Percentiles rank a stretch among this genome's conserved stretches.
These are phyloP conservation scores for Globisporangium spinosum DNA, from an alignment of 352 stramenopile genomes.

Conservation along the genomic window DNA sequence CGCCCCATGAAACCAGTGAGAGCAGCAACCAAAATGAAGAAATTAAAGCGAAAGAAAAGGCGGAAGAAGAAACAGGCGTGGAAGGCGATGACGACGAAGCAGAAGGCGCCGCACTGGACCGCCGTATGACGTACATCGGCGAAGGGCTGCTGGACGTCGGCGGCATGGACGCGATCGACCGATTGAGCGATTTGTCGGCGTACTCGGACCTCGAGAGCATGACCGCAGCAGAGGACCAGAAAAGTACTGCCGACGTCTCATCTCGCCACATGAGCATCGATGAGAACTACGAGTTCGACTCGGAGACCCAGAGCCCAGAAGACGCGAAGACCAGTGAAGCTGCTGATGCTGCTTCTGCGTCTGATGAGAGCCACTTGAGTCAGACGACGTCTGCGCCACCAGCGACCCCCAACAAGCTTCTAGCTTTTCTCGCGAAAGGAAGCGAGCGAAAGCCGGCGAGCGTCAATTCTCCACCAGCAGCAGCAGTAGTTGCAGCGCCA, in stretches of 20 bases:
- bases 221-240: not conserved
- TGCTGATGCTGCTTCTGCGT: not conserved
- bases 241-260: not conserved
- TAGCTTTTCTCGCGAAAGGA: constrained; percentile 38
- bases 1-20: not conserved
- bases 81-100: not conserved
- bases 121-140: constrained; percentile 63
- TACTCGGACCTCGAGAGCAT: constrained; percentile 27
- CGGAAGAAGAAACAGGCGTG: not conserved
- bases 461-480: not conserved
- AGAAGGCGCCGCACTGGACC: constrained; percentile 18
- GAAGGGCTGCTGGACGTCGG: constrained; percentile 49
- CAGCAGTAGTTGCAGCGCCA: not conserved
- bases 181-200: constrained; percentile 37
- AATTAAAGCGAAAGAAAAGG: not conserved
- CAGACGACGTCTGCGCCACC: not conserved
- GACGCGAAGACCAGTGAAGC: not conserved
- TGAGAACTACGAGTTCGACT: constrained; percentile 3
- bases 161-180: constrained; percentile 49
- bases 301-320: not conserved
- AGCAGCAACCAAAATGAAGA: not conserved
- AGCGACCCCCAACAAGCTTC: constrained; percentile 32
- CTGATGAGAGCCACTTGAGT: not conserved
- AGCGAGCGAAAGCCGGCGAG: constrained; percentile 8
- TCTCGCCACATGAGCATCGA: constrained; percentile 11